Evolutionary conservation across 257 asterid species (phyloP), one percentile per base, ranked within the genome.

Genomic region (Fraxinus americana): DNA sequence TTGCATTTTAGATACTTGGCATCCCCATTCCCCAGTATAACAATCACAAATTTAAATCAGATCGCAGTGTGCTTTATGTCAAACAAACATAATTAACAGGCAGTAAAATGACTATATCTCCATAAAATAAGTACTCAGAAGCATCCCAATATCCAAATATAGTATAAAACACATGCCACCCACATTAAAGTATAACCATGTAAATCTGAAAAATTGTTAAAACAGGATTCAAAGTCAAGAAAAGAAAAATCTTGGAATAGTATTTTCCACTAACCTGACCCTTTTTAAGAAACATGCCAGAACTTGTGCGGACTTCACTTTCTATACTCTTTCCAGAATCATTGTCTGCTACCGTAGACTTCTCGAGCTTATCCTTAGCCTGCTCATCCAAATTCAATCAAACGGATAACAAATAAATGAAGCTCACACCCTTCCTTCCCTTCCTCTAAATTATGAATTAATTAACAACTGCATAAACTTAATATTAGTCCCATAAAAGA

Each of bases 291-390:
- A 93, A 96, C 90, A 89, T 86, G 83, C 98, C 99, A 5, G 97
- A 92, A 86, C 98, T 96, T 61, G 99, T 96, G 70, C 99, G 89
- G 43, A 89, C 96, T 78, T 93, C 91, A 61, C 98, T 96, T 82
- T 88, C 97, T 30, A 93, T 25, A 76, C 97, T 93, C 92, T 90
- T 86, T 45, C 99, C 99, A 67, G 99, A 87, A 4, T 90, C 97
- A 79, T 90, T 88, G 83, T 92, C 97, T 69, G 98, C 94, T 71
- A 96, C 99, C 99, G 90, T 91, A 59, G 99, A 93, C 80, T 96
- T 96, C 86, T 92, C 98, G 87, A 91, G 86, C 79, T 87, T 91
- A 86, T 86, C 97, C 82, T 88, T 90, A 66, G 97, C 98, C 98
- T 96, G 74, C 52, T 52, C 89, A 73, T 59, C 1, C 27, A 59